These are phyloP conservation scores for Yamadazyma mexicana DNA, from an alignment of 1,139 yeast genomes.

Conservation along the genomic window DNA sequence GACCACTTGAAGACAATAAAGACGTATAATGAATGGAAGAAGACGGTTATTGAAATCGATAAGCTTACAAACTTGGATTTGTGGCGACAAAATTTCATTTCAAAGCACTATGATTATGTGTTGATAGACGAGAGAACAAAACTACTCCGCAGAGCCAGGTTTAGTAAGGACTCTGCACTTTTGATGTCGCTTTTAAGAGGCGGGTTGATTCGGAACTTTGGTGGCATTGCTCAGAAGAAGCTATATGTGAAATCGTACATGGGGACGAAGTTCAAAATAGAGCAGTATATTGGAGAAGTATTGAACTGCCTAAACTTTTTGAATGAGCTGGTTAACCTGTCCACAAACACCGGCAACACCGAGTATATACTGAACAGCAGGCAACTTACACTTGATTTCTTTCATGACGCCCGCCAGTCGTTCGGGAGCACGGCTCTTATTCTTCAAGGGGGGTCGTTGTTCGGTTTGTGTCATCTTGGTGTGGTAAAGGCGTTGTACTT, in stretches of 20 bases:
- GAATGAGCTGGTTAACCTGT: conserved; percentile 33
- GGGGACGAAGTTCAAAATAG: conserved; percentile 87
- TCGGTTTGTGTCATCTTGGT: conserved; percentile 92
- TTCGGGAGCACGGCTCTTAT: conserved; percentile 89
- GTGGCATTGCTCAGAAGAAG: conserved; percentile 81
- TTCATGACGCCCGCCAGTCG: conserved; percentile 87
- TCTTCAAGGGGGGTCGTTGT: conserved; percentile 90
- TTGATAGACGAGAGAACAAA: conserved; percentile 75
- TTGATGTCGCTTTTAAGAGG: conserved; percentile 75
- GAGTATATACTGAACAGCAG: conserved; percentile 47
- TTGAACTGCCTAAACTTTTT: conserved; percentile 63
- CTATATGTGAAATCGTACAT: conserved; percentile 79
- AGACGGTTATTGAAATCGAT: conserved; percentile 60
- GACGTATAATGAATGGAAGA: conserved; percentile 62
- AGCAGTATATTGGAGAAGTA: conserved; percentile 81
- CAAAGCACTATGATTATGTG: conserved; percentile 80
- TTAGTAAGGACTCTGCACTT: conserved; percentile 53
- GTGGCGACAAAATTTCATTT: conserved; percentile 86
- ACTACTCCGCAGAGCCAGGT: conserved; percentile 61
- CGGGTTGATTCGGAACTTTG: conserved; percentile 85
- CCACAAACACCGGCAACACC: conserved; percentile 24
- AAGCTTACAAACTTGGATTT: conserved; percentile 66
- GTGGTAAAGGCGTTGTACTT: conserved; percentile 79
- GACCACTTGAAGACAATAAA: conserved; percentile 42
- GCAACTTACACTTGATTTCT: conserved; percentile 75